A percentile compares a stretch with the other conserved stretches of the same genome.
Evolutionary conservation across 345 rosid species (phyloP).

Genomic region (Geranium brycei): DNA sequence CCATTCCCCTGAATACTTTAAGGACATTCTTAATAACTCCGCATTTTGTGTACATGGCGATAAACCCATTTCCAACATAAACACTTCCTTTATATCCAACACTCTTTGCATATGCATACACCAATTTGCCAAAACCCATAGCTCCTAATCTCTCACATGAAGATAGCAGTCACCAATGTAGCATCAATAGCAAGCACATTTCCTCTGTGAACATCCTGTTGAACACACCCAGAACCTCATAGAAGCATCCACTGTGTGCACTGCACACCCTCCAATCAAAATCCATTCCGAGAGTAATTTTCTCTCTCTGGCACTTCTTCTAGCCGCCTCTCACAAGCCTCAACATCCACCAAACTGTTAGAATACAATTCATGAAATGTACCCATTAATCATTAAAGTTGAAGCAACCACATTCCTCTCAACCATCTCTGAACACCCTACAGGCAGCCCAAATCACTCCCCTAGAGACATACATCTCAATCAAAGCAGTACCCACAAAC

Average conservation of each 20-base stretch:
- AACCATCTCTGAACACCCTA: constrained; percentile 54
- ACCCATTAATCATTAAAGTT: constrained; percentile 56
- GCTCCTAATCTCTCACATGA: constrained; percentile 78
- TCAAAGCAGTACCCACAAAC: constrained; percentile 48
- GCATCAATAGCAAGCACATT: constrained; percentile 50
- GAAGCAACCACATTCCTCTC: constrained; percentile 68
- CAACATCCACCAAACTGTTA: constrained; percentile 27
- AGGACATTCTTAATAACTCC: constrained; percentile 49
- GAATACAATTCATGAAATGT: constrained; percentile 55
- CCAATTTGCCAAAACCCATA: constrained; percentile 59
- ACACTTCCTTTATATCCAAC: constrained; percentile 44
- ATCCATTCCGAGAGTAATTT: constrained; percentile 70
- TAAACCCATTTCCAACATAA: constrained; percentile 55
- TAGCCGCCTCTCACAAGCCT: constrained; percentile 39
- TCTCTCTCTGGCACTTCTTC: constrained; percentile 59
- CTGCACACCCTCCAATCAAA: constrained; percentile 49
- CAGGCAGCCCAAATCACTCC: constrained; percentile 30
- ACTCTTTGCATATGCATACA: constrained; percentile 41
- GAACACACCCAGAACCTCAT: constrained; percentile 42
- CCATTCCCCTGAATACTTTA: constrained; percentile 38
- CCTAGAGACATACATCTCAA: constrained; percentile 55
- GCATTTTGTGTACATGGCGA: constrained; percentile 79
- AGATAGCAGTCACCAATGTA: constrained; percentile 55
- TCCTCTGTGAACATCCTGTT: constrained; percentile 46
- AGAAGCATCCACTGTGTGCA: constrained; percentile 26